Evolutionary conservation across 2,329 filamentous ascomycete species (phyloP).

Genomic region (Fulvia fulva): DNA sequence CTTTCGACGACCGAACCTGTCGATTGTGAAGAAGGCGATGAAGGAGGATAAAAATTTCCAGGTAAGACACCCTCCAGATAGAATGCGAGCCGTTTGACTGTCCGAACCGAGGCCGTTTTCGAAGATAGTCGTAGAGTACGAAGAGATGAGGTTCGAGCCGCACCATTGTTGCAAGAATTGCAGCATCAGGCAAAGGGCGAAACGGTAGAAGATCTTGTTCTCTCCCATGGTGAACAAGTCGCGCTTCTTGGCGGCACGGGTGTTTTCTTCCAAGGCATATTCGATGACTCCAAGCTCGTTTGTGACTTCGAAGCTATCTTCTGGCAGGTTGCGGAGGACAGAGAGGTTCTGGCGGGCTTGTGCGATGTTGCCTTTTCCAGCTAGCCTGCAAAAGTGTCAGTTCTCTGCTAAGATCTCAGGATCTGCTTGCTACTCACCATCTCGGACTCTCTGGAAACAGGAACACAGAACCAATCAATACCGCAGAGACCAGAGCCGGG

Average conservation of each 20-base stretch:
- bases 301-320: conserved; percentile 37
- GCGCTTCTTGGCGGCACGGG: conserved; percentile 34
- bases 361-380: conserved; percentile 30
- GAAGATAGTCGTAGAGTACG: conserved; percentile 31
- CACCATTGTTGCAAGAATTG: conserved; percentile 52
- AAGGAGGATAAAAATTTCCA: conserved; percentile 53
- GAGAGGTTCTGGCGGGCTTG: conserved; percentile 32
- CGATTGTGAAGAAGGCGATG: conserved; percentile 49
- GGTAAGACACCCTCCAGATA: conserved; percentile 50
- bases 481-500: conserved; percentile 42
- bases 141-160: conserved; percentile 37
- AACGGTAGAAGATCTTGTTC: conserved; percentile 50
- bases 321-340: conserved; percentile 37
- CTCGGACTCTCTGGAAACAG: conserved; percentile 39
- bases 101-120: conserved; percentile 36
- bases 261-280: conserved; percentile 45
- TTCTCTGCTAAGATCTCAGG: conserved; percentile 2
- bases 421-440: conserved; percentile 35
- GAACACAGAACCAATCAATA: conserved; percentile 30
- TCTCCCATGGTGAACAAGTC: conserved; percentile 49
- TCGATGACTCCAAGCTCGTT: conserved; percentile 49
- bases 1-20: conserved; percentile 47
- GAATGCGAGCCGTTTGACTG: conserved; percentile 38
- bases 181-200: conserved; percentile 47
- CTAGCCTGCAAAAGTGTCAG: conserved; percentile 14